Conservation (phyloP, 768 basidiomycete genomes). For the Phallus indusiatus region DNA sequence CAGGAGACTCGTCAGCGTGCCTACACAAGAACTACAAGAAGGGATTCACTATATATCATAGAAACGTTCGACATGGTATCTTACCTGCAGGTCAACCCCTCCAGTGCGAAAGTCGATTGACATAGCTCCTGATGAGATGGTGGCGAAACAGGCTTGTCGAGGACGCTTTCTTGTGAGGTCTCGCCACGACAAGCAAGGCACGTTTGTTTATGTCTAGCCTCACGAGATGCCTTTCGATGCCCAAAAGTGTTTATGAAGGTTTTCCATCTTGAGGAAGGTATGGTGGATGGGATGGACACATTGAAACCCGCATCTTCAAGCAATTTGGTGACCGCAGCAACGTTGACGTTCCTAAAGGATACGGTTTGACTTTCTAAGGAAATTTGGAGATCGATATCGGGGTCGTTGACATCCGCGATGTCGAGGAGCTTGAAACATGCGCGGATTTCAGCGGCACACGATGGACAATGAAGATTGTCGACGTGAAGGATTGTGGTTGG, state of each 20-base stretch:
- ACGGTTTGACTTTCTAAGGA: neutral
- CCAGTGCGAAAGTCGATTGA: constrained; percentile 3
- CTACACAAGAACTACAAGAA: neutral
- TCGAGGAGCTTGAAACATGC: constrained; percentile 4
- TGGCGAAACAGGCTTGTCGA: neutral
- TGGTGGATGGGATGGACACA: neutral
- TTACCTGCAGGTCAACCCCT: constrained; percentile 7
- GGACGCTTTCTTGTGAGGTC: neutral
- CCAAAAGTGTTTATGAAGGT: neutral
- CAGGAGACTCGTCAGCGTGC: neutral
- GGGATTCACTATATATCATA: neutral
- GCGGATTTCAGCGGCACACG: neutral
- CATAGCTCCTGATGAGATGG: neutral
- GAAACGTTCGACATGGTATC: neutral
- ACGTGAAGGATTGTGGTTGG: neutral
- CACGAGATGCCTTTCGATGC: neutral
- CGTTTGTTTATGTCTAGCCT: constrained; percentile 2
- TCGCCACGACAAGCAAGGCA: neutral
- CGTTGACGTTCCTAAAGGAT: neutral
- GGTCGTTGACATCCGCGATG: neutral
- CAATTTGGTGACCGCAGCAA: neutral
- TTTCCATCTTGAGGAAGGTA: neutral
- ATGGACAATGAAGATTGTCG: constrained; percentile 7
- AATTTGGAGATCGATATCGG: neutral
- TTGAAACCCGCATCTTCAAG: neutral